These are phyloP conservation scores for Tulasnella sp. DNA, from an alignment of 768 basidiomycete species.

Conservation along the genomic window DNA sequence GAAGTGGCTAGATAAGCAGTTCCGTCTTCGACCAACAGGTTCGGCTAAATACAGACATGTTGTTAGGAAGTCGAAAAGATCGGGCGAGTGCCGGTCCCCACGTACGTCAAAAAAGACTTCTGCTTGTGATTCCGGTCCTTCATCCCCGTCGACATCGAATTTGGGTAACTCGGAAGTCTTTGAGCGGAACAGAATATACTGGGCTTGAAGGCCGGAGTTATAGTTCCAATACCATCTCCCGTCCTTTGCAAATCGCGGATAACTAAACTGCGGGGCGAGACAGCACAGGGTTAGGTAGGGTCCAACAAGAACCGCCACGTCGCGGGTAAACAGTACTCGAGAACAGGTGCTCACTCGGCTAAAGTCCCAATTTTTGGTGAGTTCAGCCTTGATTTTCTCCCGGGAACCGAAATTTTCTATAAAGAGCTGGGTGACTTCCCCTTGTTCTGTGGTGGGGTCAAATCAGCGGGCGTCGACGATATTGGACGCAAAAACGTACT, in stretches of 20 bases:
- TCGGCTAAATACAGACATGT: slow-evolving; percentile 54
- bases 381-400: slow-evolving; percentile 59
- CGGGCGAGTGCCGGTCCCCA: neutral
- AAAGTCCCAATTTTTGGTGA: slow-evolving; percentile 59
- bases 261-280: slow-evolving; percentile 56
- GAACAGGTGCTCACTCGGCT: slow-evolving; percentile 46
- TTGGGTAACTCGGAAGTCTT: slow-evolving; percentile 8
- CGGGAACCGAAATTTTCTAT: slow-evolving; percentile 67
- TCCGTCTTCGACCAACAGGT: slow-evolving; percentile 71
- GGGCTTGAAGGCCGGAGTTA: slow-evolving; percentile 76
- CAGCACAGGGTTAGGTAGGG: neutral
- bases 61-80: neutral
- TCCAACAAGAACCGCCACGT: neutral
- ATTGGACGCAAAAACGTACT: slow-evolving; percentile 29
- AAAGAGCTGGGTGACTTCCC: slow-evolving; percentile 59
- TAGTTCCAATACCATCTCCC: slow-evolving; percentile 80
- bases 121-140: slow-evolving; percentile 49
- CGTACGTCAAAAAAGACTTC: slow-evolving; percentile 82
- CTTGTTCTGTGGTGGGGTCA: slow-evolving; percentile 49
- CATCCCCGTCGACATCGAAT: slow-evolving; percentile 39
- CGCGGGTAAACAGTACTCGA: neutral
- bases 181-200: slow-evolving; percentile 43
- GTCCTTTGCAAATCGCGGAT: slow-evolving; percentile 64
- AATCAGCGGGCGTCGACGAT: neutral
- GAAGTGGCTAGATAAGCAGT: slow-evolving; percentile 64